Conservation (phyloP, 768 basidiomycete genomes). For the Leccinum disarticulatum region DNA sequence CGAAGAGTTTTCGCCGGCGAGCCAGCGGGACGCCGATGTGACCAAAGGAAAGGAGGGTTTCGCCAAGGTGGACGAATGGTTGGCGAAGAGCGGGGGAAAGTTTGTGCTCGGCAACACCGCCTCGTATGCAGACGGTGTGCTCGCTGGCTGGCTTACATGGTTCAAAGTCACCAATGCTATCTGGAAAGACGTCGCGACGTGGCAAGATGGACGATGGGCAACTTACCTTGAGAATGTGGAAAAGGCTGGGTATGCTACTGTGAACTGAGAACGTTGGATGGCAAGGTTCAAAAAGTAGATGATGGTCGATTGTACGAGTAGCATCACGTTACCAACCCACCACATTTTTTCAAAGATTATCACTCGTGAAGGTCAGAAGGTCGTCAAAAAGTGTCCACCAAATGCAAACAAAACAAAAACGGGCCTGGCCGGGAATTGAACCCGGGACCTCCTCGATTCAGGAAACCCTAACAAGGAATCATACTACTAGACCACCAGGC, state of each 20-base stretch:
- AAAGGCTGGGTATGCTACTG: slow-evolving; percentile 30
- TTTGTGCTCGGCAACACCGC: slow-evolving; percentile 36
- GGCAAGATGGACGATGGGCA: slow-evolving; percentile 43
- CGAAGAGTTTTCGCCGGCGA: slow-evolving; percentile 35
- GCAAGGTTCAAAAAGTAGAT: not conserved
- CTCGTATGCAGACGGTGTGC: slow-evolving; percentile 37
- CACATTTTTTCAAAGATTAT: not conserved
- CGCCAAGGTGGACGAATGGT: slow-evolving; percentile 29
- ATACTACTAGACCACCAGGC: slow-evolving; percentile 57
- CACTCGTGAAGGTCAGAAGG: not conserved
- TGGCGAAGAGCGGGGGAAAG: slow-evolving; percentile 28
- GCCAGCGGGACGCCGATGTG: slow-evolving; percentile 29
- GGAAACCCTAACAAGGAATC: slow-evolving; percentile 50
- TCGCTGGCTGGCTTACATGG: slow-evolving; percentile 39
- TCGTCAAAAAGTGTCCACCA: no score
- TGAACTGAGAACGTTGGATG: slow-evolving; percentile 7
- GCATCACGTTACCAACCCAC: not conserved
- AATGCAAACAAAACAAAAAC: not conserved
- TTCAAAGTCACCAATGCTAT: slow-evolving; percentile 28
- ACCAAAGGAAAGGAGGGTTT: slow-evolving; percentile 28
- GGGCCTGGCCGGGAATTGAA: slow-evolving; percentile 60
- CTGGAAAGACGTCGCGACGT: slow-evolving; percentile 36
- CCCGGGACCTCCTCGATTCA: slow-evolving; percentile 58
- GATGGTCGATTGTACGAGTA: slow-evolving; percentile 1
- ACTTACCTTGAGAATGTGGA: slow-evolving; percentile 32